Evolutionary conservation across 202 grass and related monocot species (phyloP).

Genomic region (Schoenoplectus tabernaemontani): DNA sequence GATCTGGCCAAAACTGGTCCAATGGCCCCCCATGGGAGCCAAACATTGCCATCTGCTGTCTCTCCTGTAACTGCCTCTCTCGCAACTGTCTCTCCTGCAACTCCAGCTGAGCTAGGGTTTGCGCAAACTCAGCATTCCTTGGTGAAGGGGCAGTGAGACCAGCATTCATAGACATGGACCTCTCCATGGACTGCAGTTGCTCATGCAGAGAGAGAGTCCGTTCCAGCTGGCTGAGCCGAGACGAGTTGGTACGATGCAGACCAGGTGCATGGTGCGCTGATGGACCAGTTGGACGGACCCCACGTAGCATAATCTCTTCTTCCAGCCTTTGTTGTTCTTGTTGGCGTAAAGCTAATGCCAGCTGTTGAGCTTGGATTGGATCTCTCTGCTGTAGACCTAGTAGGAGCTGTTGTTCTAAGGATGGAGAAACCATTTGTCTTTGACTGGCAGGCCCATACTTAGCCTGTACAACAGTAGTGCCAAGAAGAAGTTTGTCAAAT

Average conservation of each 20-base stretch:
- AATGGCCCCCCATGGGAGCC: constrained; percentile 47
- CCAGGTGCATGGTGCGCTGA: constrained; percentile 46
- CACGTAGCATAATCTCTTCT: constrained; percentile 71
- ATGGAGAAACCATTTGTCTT: constrained; percentile 58
- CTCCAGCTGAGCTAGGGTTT: constrained; percentile 22
- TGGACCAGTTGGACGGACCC: constrained; percentile 59
- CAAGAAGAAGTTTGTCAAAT: neutral
- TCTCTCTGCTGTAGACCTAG: constrained; percentile 65
- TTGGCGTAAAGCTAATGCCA: constrained; percentile 52
- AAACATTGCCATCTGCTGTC: constrained; percentile 23
- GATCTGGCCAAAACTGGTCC: constrained; percentile 74
- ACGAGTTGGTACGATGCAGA: constrained; percentile 43
- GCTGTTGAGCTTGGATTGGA: constrained; percentile 66
- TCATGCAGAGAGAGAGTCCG: constrained; percentile 59
- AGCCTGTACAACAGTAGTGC: constrained; percentile 18
- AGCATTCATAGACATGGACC: constrained; percentile 53
- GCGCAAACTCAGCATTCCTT: constrained; percentile 22
- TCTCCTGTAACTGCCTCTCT: constrained; percentile 16
- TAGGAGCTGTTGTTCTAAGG: constrained; percentile 68
- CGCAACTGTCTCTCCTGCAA: constrained; percentile 15
- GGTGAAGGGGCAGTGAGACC: constrained; percentile 30
- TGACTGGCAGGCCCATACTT: constrained; percentile 76
- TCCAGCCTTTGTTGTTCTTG: constrained; percentile 39
- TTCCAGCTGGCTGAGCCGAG: constrained; percentile 52
- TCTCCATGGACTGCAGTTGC: constrained; percentile 56